Conservation (phyloP, 2,329 filamentous ascomycete species). For the Colletotrichum tabaci region DNA sequence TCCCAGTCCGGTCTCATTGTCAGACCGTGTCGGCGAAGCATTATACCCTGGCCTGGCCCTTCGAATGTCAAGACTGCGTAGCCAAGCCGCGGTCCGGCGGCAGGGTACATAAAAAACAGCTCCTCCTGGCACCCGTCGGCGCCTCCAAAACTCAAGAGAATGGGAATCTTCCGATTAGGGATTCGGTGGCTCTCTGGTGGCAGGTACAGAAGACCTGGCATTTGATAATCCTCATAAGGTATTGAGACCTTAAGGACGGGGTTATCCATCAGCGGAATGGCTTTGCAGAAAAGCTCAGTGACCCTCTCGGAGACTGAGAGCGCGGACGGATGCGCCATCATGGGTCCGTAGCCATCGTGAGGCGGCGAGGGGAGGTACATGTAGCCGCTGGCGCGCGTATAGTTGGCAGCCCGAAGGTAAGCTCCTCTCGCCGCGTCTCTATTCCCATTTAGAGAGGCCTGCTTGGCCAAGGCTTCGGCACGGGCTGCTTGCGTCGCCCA, state of each 20-base stretch:
- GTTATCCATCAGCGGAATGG: conserved; percentile 49
- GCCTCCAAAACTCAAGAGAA: conserved; percentile 55
- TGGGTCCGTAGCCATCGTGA: not conserved
- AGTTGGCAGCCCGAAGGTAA: conserved; percentile 59
- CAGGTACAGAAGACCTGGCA: conserved; percentile 57
- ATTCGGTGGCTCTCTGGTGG: conserved; percentile 45
- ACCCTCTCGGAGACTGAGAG: conserved; percentile 48
- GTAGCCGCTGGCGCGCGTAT: conserved; percentile 54
- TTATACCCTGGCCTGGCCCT: conserved; percentile 61
- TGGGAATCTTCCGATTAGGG: conserved; percentile 48
- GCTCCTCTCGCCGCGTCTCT: conserved; percentile 50
- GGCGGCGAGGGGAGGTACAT: conserved; percentile 43
- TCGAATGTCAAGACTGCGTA: conserved; percentile 63
- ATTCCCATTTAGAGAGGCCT: conserved; percentile 51
- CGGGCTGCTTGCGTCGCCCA: conserved; percentile 51
- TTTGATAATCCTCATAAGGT: conserved; percentile 53
- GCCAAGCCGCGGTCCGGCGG: conserved; percentile 49
- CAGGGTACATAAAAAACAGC: conserved; percentile 53
- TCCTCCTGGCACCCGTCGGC: conserved; percentile 58
- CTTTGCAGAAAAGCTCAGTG: conserved; percentile 48
- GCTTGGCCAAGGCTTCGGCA: conserved; percentile 53
- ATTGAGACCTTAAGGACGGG: conserved; percentile 52
- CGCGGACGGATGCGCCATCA: not conserved
- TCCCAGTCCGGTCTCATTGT: conserved; percentile 57
- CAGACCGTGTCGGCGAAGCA: conserved; percentile 49